A percentile compares a stretch with the other conserved stretches of the same genome.
These are phyloP conservation scores for Fusarium solani-melongenae DNA, from an alignment of 2,329 filamentous ascomycete genomes.

Conservation along the genomic window DNA sequence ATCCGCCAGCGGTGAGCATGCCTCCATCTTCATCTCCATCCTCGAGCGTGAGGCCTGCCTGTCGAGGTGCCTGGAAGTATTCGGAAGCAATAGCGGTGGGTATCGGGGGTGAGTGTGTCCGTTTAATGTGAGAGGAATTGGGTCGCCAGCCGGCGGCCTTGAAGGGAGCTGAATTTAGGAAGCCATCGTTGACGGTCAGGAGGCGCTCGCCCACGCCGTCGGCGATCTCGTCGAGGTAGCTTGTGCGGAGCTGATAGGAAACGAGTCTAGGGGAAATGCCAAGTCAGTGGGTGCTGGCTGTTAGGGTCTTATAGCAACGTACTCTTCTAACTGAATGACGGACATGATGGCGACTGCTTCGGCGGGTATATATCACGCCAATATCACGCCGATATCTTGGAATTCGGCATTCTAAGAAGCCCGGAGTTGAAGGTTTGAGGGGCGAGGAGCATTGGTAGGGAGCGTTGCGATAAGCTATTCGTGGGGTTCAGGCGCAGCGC, in stretches of 20 bases:
- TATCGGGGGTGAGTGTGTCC: constrained; percentile 87
- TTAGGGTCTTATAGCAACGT: constrained; percentile 19
- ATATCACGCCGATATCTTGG: constrained; percentile 23
- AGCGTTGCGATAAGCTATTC: constrained; percentile 24
- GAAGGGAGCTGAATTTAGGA: constrained; percentile 84
- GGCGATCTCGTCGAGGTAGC: constrained; percentile 82
- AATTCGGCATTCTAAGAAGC: constrained; percentile 21
- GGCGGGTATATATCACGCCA: constrained; percentile 6
- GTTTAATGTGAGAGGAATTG: constrained; percentile 80
- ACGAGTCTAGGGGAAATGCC: constrained; percentile 68
- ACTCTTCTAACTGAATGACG: constrained; percentile 54
- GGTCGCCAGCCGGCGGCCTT: constrained; percentile 84
- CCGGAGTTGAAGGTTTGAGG: not conserved
- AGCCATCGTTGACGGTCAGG: constrained; percentile 82
- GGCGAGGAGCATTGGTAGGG: constrained; percentile 5
- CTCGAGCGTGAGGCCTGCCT: constrained; percentile 71
- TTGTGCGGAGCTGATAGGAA: constrained; percentile 82
- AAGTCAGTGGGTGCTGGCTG: constrained; percentile 33
- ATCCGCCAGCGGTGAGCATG: constrained; percentile 75
- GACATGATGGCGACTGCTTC: constrained; percentile 45
- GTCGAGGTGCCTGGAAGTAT: constrained; percentile 80
- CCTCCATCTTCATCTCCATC: constrained; percentile 79
- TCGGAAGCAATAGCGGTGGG: constrained; percentile 84
- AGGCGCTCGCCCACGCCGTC: constrained; percentile 88
- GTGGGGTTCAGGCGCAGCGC: constrained; percentile 36